A percentile compares a stretch with the other conserved stretches of the same genome.
phyloP scores from a whole-genome alignment of 2,329 filamentous ascomycete genomes.

The Xylariaceae sp. region DNA sequence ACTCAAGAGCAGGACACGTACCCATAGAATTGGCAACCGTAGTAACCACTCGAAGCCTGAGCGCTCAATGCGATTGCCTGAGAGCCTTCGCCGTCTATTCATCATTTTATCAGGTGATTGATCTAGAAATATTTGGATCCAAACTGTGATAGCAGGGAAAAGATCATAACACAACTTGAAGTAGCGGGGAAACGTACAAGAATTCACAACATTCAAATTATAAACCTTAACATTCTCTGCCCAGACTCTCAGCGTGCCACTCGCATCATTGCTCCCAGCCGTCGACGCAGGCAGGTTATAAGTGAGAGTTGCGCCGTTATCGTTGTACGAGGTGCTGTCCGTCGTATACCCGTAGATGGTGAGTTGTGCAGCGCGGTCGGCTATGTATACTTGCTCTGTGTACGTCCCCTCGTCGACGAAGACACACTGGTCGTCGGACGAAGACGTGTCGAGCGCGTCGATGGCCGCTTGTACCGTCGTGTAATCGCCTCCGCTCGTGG shows the following conservation, averaged over 20 bases:
- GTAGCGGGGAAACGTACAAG: conserved; percentile 24
- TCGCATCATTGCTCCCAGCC: conserved; percentile 50
- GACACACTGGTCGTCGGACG: conserved; percentile 48
- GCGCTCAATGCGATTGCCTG: conserved; percentile 46
- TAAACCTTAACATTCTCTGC: conserved; percentile 55
- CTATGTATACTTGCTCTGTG: conserved; percentile 55
- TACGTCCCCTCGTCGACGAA: conserved; percentile 61
- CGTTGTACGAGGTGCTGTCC: conserved; percentile 46
- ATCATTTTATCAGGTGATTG: background rate
- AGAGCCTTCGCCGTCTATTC: conserved; percentile 38
- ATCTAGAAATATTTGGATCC: background rate
- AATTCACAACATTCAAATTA: conserved; percentile 54
- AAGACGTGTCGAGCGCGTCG: conserved; percentile 50
- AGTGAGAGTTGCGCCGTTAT: conserved; percentile 55
- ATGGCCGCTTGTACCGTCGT: conserved; percentile 52
- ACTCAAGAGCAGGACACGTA: no score
- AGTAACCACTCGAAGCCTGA: conserved; percentile 42
- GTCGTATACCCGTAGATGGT: conserved; percentile 57
- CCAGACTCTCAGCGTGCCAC: conserved; percentile 41
- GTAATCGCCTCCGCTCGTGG: conserved; percentile 35
- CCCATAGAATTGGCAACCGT: conserved; percentile 42
- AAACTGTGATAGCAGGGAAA: background rate
- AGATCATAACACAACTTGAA: background rate
- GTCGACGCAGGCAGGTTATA: conserved; percentile 43
- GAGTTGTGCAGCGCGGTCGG: conserved; percentile 42